phyloP scores from a whole-genome alignment of 192 early-diverging fungal genomes.

The Podila horticola region DNA sequence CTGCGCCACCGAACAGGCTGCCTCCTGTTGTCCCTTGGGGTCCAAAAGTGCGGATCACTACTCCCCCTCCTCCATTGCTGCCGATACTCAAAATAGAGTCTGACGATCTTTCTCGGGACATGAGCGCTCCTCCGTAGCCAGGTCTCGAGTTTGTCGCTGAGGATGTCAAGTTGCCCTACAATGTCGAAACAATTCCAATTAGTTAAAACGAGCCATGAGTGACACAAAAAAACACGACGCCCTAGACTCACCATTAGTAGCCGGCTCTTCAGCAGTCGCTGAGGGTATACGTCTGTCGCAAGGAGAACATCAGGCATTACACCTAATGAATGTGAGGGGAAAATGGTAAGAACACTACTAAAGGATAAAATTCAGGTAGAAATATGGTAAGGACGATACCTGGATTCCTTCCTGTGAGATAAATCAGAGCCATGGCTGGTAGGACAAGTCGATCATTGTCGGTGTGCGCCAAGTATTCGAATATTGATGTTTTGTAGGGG shows the following conservation, averaged over 20 bases:
- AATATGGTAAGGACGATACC: not conserved
- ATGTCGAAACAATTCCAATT: not conserved
- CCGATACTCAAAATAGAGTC: slow-evolving; percentile 28
- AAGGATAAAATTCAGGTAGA: not conserved
- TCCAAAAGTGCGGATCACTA: not conserved
- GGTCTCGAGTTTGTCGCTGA: slow-evolving; percentile 3
- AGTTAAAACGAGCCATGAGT: not conserved
- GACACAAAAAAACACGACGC: not conserved
- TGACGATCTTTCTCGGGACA: slow-evolving; percentile 24
- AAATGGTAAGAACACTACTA: not conserved
- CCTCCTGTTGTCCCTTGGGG: slow-evolving; percentile 3
- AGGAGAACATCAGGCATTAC: slow-evolving; percentile 52
- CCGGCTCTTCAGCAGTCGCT: slow-evolving; percentile 47
- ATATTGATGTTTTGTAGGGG: slow-evolving; percentile 46
- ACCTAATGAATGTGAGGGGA: slow-evolving; percentile 4
- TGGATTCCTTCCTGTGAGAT: slow-evolving; percentile 49
- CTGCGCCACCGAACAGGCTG: slow-evolving; percentile 34
- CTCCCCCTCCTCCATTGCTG: slow-evolving; percentile 1
- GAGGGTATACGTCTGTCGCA: slow-evolving; percentile 52
- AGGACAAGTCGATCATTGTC: slow-evolving; percentile 39
- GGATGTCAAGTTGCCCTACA: slow-evolving; percentile 44
- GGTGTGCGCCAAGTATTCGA: slow-evolving; percentile 34
- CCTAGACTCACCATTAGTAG: slow-evolving; percentile 33
- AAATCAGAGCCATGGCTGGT: slow-evolving; percentile 48
- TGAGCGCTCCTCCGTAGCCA: not conserved